These are phyloP conservation scores for Mentha longifolia DNA, from an alignment of 257 asterid species.

Conservation along the genomic window DNA sequence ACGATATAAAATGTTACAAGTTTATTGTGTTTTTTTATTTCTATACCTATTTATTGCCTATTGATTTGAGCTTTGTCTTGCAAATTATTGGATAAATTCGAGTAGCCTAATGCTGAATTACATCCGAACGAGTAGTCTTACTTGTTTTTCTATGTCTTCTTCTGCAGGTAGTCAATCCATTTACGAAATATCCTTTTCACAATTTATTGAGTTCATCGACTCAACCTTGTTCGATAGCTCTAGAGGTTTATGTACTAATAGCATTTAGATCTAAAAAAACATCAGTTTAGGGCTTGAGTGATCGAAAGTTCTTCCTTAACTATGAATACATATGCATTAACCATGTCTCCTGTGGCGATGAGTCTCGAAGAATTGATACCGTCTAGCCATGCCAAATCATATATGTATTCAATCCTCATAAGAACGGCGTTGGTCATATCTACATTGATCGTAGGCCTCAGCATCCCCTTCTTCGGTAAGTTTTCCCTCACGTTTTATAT, in stretches of 20 bases:
- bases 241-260: neutral
- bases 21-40: neutral
- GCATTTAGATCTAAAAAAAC: neutral
- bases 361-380: conserved; percentile 93
- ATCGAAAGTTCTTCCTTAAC: conserved; percentile 47
- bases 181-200: conserved; percentile 88
- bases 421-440: conserved; percentile 80
- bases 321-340: conserved; percentile 72
- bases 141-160: conserved; percentile 23
- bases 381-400: conserved; percentile 52
- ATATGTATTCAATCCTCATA: conserved; percentile 65
- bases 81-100: neutral
- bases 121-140: conserved; percentile 18
- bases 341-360: conserved; percentile 92
- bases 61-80: conserved; percentile 2
- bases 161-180: conserved; percentile 92
- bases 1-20: neutral
- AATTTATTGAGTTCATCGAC: neutral
- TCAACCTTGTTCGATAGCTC: neutral
- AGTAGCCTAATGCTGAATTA: neutral
- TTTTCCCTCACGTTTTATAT: neutral
- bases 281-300: neutral
- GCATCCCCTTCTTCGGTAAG: conserved; percentile 86
- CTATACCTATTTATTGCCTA: no score
- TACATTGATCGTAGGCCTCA: conserved; percentile 73